Base-by-base conservation (phyloP, 805 yeast species). In the Hanseniaspora clermontiae region DNA sequence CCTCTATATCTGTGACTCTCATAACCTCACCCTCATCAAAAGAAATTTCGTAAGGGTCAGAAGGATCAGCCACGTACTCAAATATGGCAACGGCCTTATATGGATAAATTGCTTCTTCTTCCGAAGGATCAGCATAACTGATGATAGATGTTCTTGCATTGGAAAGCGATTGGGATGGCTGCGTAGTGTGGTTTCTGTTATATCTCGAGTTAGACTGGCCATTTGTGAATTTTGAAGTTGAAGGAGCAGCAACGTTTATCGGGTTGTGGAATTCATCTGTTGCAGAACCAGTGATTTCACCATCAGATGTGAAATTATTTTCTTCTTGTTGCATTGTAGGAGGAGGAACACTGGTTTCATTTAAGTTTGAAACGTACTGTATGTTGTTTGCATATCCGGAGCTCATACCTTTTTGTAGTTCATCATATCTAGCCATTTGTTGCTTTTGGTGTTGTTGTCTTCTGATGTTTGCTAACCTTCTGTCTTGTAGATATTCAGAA, bases 11-110 rank as follows among this genome's bases (percentile, higher is more conserved):
- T 62, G 87, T 87, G 37, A 91, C 95, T 64, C 83, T 88, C 68
- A 91, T 77, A n/a, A 88, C 73, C 69, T 91, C 97, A 57, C 93
- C 96, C 68, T 90, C 88, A 60, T 77, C 81, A 65, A 91, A 93
- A 5, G 95, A 84, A 27, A 91, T 79, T 71, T 91, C 98, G 65
- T 90, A 89, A 60, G 84, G 88, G 68, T 91, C 98, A 58, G 84
- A 95, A 1, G 91, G 93, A 64, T 85, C 88, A 7, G 97, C 96
- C 52, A 81, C 81, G 68, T 93, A 91, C 49, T 84, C 77, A 68
- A 88, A 93, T 53, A 91, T 74, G 0, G 96, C 97, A 62, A 79
- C 78, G 9, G 96, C 98, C 58, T 82, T 78, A 66, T 86, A 85
- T 49, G 95, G 88, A 71, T 87, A 91, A 58, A 63, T 62, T 27